Evolutionary conservation across 768 basidiomycete species (phyloP).

Genomic region (Tricholoma flavovirens): DNA sequence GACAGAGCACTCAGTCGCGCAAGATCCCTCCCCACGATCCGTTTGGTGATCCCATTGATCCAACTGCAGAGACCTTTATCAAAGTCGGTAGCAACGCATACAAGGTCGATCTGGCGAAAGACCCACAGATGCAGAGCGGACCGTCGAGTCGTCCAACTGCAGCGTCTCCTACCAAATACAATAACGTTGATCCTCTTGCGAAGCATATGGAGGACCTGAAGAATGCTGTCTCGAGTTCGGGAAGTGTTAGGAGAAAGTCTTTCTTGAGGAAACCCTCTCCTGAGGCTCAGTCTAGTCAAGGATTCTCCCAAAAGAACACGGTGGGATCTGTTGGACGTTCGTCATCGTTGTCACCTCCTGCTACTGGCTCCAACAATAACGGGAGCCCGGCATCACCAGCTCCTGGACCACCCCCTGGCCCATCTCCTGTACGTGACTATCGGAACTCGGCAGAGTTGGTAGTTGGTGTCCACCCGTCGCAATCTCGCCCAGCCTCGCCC

Average conservation of each 20-base stretch:
- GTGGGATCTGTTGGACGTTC: slow-evolving; percentile 19
- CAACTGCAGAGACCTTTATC: slow-evolving; percentile 60
- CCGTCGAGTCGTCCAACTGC: slow-evolving; percentile 20
- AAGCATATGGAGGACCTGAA: slow-evolving; percentile 60
- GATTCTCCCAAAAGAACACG: slow-evolving; percentile 16
- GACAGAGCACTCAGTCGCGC: slow-evolving; percentile 16
- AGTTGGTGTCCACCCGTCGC: slow-evolving; percentile 70
- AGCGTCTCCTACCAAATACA: slow-evolving; percentile 25
- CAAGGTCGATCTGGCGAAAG: slow-evolving; percentile 56
- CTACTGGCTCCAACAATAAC: slow-evolving; percentile 7
- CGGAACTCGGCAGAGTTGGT: slow-evolving; percentile 70
- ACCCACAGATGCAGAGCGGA: slow-evolving; percentile 49
- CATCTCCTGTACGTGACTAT: slow-evolving; percentile 52
- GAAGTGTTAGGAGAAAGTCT: slow-evolving; percentile 43
- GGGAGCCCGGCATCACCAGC: slow-evolving; percentile 18
- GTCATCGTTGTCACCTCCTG: slow-evolving; percentile 34
- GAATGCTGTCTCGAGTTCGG: slow-evolving; percentile 38
- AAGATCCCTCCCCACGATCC: slow-evolving; percentile 38
- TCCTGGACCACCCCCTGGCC: slow-evolving; percentile 13
- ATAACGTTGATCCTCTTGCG: slow-evolving; percentile 56
- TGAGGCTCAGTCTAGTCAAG: slow-evolving; percentile 14
- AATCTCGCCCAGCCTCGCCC: slow-evolving; percentile 72
- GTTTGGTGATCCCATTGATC: slow-evolving; percentile 56
- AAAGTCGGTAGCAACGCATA: slow-evolving; percentile 66
- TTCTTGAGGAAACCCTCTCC: slow-evolving; percentile 25